These are phyloP conservation scores for Ciborinia camelliae DNA, from an alignment of 2,329 filamentous ascomycete species.

Conservation along the genomic window DNA sequence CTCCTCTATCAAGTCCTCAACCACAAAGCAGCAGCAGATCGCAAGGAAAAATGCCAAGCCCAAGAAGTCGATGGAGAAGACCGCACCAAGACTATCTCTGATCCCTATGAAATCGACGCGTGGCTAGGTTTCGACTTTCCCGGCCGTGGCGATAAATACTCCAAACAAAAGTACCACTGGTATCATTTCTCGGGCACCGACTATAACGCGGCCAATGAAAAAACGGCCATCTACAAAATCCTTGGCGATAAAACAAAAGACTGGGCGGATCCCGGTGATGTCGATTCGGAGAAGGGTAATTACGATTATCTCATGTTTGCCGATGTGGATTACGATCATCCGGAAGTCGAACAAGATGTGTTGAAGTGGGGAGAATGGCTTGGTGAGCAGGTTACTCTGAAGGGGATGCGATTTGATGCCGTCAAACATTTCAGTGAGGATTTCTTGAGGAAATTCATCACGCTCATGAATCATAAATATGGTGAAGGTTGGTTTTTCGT, in stretches of 20 bases:
- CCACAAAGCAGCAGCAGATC: constrained; percentile 67
- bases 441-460: constrained; percentile 65
- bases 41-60: constrained; percentile 58
- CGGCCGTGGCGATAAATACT: constrained; percentile 58
- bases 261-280: constrained; percentile 60
- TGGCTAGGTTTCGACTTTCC: constrained; percentile 67
- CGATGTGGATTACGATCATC: constrained; percentile 63
- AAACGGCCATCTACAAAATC: constrained; percentile 64
- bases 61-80: constrained; percentile 62
- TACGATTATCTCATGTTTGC: constrained; percentile 71
- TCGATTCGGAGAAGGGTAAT: constrained; percentile 60
- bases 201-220: constrained; percentile 54
- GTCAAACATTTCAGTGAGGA: constrained; percentile 67
- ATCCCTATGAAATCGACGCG: constrained; percentile 60
- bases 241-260: constrained; percentile 56
- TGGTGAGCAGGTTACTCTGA: constrained; percentile 54
- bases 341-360: constrained; percentile 62
- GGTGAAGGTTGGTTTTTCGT: constrained; percentile 60
- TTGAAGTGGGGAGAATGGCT: constrained; percentile 68
- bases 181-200: constrained; percentile 68
- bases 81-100: constrained; percentile 51
- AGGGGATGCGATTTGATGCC: constrained; percentile 68
- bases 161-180: constrained; percentile 60
- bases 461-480: constrained; percentile 49
- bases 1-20: constrained; percentile 53